phyloP scores from a whole-genome alignment of 805 yeast species.

The Cyberlindnera euphorbiae region DNA sequence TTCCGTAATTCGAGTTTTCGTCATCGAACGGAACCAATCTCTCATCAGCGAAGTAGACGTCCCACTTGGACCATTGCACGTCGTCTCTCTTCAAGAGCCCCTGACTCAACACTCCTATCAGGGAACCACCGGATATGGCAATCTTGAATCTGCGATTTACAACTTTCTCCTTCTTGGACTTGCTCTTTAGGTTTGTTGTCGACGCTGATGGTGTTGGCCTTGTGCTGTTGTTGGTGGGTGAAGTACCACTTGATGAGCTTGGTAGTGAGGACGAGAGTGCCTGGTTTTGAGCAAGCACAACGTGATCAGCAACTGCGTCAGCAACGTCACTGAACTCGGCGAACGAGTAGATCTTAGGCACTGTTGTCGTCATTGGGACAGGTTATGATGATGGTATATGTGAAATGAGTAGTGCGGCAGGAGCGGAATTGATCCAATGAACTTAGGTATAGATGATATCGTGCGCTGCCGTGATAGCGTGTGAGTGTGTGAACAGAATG shows the following conservation, averaged over 20 bases:
- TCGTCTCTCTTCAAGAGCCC: conserved; percentile 75
- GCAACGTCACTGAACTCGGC: conserved; percentile 89
- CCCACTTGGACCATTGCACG: conserved; percentile 92
- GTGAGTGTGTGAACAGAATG: too few relatives aligned
- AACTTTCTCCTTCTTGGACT: conserved; percentile 29
- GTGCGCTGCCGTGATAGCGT: too few relatives aligned
- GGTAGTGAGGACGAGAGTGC: conserved; percentile 25
- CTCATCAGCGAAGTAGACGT: conserved; percentile 93
- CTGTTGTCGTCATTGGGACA: conserved; percentile 78
- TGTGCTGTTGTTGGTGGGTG: conserved; percentile 7
- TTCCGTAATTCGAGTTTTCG: conserved; percentile 85
- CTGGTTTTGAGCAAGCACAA: conserved; percentile 78
- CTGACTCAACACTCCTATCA: conserved; percentile 79
- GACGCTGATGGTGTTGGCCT: conserved; percentile 15
- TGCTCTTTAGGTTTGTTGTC: conserved; percentile 13
- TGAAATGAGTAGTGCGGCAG: too few relatives aligned
- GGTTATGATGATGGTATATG: background rate
- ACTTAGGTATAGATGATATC: too few relatives aligned
- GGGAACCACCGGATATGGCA: conserved; percentile 91
- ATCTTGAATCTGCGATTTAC: conserved; percentile 68
- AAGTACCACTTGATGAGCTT: conserved; percentile 6
- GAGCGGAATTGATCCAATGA: too few relatives aligned
- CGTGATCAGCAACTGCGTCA: conserved; percentile 94
- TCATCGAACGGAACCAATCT: conserved; percentile 85
- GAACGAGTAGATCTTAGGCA: conserved; percentile 89